A percentile compares a stretch with the other conserved stretches of the same genome.
phyloP scores from a whole-genome alignment of 805 yeast genomes.

The Ogataea henricii region DNA sequence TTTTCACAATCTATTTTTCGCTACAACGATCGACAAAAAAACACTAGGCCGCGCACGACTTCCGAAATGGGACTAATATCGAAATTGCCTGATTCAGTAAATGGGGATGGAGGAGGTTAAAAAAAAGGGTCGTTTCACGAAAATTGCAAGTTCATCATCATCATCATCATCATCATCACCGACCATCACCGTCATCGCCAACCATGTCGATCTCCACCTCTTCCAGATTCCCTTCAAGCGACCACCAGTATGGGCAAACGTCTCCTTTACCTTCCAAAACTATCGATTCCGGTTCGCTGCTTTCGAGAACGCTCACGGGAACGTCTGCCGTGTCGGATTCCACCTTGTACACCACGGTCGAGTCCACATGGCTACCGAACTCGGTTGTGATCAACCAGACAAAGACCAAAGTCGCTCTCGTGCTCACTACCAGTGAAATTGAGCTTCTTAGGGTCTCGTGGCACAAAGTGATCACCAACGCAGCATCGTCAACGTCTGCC shows the following conservation, averaged over 20 bases:
- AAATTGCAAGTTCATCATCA: background rate
- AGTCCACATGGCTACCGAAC: conserved; percentile 37
- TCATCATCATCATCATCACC: background rate
- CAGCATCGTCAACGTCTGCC: conserved; percentile 7
- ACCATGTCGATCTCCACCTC: conserved; percentile 9
- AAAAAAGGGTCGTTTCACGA: background rate
- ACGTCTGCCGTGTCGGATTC: conserved; percentile 31
- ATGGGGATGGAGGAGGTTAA: background rate
- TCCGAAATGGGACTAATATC: background rate
- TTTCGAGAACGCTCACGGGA: conserved; percentile 29
- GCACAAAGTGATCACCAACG: conserved; percentile 39
- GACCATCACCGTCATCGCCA: background rate
- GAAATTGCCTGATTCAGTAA: conserved; percentile 2
- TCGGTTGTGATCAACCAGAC: conserved; percentile 31
- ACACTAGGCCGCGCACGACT: conserved; percentile 2
- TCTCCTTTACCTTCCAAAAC: conserved; percentile 12
- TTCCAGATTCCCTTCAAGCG: conserved; percentile 9
- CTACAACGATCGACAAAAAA: conserved; percentile 3
- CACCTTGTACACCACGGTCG: conserved; percentile 31
- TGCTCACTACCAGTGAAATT: conserved; percentile 40
- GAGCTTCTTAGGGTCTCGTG: conserved; percentile 49
- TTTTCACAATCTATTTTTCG: too few species aligned
- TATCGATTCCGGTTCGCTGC: conserved; percentile 10
- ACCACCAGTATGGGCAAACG: background rate
- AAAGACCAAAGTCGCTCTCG: conserved; percentile 26